Evolutionary conservation across 148 eudicot species (phyloP).

Genomic region (Fagopyrum esculentum): DNA sequence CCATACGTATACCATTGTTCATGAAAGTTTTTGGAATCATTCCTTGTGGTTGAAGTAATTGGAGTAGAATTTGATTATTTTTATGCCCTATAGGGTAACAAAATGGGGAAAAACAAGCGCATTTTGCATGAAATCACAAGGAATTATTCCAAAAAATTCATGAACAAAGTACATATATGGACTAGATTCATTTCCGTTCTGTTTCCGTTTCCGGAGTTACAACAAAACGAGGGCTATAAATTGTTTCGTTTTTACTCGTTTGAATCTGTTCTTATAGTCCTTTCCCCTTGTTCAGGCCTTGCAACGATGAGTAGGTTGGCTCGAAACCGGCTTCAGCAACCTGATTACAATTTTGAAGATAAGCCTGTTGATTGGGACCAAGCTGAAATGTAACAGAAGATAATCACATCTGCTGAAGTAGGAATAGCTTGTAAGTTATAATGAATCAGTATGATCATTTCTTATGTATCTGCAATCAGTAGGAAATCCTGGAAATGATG

Average conservation of each 20-base stretch:
- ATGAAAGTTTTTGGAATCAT: too few relatives aligned
- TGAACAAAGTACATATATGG: not conserved
- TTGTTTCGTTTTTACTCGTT: not conserved
- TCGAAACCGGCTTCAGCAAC: constrained; percentile 52
- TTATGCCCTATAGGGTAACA: too few relatives aligned
- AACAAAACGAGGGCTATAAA: not conserved
- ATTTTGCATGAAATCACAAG: too few relatives aligned
- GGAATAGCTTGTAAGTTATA: not conserved
- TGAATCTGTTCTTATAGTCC: not conserved
- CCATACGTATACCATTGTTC: too few relatives aligned
- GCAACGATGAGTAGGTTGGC: constrained; percentile 60
- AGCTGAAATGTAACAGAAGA: constrained; percentile 17
- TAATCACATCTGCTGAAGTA: not conserved
- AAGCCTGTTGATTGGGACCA: constrained; percentile 50
- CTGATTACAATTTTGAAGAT: constrained; percentile 20
- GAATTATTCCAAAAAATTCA: too few relatives aligned
- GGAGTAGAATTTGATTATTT: too few relatives aligned
- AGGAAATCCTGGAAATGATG: not conserved
- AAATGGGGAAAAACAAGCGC: too few relatives aligned
- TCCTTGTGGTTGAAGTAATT: too few relatives aligned
- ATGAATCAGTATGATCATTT: not conserved
- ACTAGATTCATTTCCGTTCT: not conserved
- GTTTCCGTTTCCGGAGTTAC: not conserved
- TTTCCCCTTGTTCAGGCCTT: constrained; percentile 37
- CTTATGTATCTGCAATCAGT: not conserved